These are phyloP conservation scores for Mariannaea sp. DNA, from an alignment of 2,329 filamentous ascomycete genomes.

Conservation along the genomic window DNA sequence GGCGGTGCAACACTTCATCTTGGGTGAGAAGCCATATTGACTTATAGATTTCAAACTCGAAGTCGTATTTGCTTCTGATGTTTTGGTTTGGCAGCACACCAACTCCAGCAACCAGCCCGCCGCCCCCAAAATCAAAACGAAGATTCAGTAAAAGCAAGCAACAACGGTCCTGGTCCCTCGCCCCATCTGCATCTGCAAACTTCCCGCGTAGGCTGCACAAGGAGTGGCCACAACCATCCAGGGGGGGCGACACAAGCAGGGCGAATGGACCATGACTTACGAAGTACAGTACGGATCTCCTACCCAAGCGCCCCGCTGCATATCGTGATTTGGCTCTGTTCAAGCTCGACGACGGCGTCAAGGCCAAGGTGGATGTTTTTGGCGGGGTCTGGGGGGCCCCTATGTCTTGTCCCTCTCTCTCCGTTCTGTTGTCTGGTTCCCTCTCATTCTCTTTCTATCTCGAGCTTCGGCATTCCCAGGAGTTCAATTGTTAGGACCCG, in stretches of 20 bases:
- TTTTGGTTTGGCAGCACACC: too few species aligned
- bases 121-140: not conserved
- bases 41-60: not conserved
- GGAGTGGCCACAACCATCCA: slow-evolving; percentile 26
- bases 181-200: slow-evolving; percentile 31
- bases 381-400: slow-evolving; percentile 27
- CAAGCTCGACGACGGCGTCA: slow-evolving; percentile 4
- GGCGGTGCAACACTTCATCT: slow-evolving; percentile 16
- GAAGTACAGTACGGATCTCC: slow-evolving; percentile 37
- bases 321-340: slow-evolving; percentile 31
- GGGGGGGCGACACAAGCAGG: not conserved
- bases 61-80: slow-evolving; percentile 3
- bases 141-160: slow-evolving; percentile 15
- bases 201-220: slow-evolving; percentile 32
- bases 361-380: slow-evolving; percentile 25
- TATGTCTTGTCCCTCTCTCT: slow-evolving; percentile 30
- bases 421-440: slow-evolving; percentile 11
- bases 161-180: slow-evolving; percentile 16
- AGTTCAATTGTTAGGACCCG: not conserved
- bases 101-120: slow-evolving; percentile 3
- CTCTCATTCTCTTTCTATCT: not conserved
- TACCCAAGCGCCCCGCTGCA: slow-evolving; percentile 33
- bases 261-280: slow-evolving; percentile 13
- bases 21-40: slow-evolving; percentile 5
- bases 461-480: not conserved